Base-by-base conservation (phyloP, 106 monocot genomes). In the Agapanthus africanus region DNA sequence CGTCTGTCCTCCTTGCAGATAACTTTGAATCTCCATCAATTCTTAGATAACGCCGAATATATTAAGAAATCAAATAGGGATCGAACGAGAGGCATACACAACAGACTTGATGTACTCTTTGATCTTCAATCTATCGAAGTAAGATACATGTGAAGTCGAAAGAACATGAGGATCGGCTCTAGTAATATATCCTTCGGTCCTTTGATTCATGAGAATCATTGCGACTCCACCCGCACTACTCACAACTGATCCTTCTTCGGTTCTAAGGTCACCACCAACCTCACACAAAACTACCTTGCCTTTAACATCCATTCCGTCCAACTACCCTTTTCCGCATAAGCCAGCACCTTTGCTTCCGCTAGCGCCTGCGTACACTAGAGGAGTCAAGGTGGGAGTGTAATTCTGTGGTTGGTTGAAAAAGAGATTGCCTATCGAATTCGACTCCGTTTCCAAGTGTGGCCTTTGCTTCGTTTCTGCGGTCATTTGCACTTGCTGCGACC, bases 211-310 rank as follows among this genome's bases (percentile, higher is more conserved):
- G 2, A 65, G 28, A 36, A 66, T 75, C 78, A 85, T 81, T 19
- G 68, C 81, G 11, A 44, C 71, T 37, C 85, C 85, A 4, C 85
- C 78, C 0, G 78, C 85, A 9, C 33, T 42, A 47, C 72, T 81
- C 23, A 81, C 85, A 0, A 67, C 50, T 2, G 11, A 15, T 0
- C 74, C 78, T 21, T 73, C 79, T 23, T 76, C 76, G 3, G 54
- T 33, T 16, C 34, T 6, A 0, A 11, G 30, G 0, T n/a, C 8
- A 2, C 3, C 23, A 16, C 63, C 59, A 3, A 11, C n/a, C 0
- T 66, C 18, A 39, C 88, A 88, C 7, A 88, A 11, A 0, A 88
- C 79, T 15, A 84, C 70, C 71, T 81, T 88, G 16, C 83, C 83
- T 4, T 9, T 6, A 1, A 82, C 40, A 5, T 40, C 56, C 0